Percentiles rank a stretch among this genome's conserved stretches.
Conservation (phyloP, 2,329 filamentous ascomycete species). For the Aspergillus bombycis region DNA sequence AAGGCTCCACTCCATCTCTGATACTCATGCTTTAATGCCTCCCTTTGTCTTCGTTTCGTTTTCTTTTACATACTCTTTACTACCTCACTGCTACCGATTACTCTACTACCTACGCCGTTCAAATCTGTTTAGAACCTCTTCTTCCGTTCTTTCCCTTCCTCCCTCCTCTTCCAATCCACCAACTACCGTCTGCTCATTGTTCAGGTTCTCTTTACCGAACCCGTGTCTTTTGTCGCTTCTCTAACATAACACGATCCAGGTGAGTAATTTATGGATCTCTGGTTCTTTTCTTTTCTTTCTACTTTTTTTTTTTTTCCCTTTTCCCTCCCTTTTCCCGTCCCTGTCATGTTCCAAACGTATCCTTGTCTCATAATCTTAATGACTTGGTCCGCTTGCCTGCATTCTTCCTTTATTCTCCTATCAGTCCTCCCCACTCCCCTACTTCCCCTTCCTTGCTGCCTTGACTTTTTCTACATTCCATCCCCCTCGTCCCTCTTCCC, state of each 20-base stretch:
- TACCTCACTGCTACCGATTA: constrained; percentile 1
- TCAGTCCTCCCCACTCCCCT: constrained; percentile 17
- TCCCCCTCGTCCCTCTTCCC: constrained; percentile 9
- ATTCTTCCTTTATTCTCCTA: constrained; percentile 24
- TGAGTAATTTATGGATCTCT: background rate
- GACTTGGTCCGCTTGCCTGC: constrained; percentile 16
- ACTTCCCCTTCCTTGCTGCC: constrained; percentile 12
- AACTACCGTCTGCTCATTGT: background rate
- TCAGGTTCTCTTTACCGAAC: constrained; percentile 2
- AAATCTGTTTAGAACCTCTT: background rate
- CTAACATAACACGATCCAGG: background rate
- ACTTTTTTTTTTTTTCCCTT: background rate
- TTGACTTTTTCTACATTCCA: constrained; percentile 16
- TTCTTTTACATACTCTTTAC: constrained; percentile 8
- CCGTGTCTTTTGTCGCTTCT: constrained; percentile 2
- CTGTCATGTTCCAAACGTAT: constrained; percentile 7
- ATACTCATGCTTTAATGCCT: constrained; percentile 17
- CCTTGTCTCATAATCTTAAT: constrained; percentile 14
- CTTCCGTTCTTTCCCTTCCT: constrained; percentile 11
- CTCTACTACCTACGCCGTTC: background rate
- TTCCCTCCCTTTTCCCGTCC: background rate
- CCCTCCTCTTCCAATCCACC: constrained; percentile 7
- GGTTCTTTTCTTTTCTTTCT: background rate
- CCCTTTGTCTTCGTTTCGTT: constrained; percentile 15
- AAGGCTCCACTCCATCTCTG: constrained; percentile 22